Evolutionary conservation across 169 alveolate species (phyloP), one percentile per base, ranked within the genome.

Genomic region (Plasmodium relictum): DNA sequence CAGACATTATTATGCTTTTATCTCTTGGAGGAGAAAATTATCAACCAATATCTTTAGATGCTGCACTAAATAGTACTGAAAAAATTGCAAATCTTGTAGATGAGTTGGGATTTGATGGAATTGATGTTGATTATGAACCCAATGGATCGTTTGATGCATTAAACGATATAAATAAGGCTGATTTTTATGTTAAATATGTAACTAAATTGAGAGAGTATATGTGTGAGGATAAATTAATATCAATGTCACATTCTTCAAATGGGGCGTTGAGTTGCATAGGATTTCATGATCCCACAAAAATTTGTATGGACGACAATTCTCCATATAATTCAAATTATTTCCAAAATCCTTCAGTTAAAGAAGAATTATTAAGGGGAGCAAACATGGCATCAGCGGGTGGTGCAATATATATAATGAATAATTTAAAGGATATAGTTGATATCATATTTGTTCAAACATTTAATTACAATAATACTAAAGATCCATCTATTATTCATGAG

Each of bases 61-160:
- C 54, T n/a, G 54, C 73, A 24, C 31, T 65, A 65, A 65, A 65
- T 39, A 14, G 42, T n/a, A 22, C 37, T 24, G 73, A 65, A 9
- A 65, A 65, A 65, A n/a, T 65, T 26, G 73, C 73, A 65, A 31
- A 65, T 65, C 22, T 31, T 31, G 73, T 31, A 10, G 54, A 31
- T 65, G 73, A 65, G 31, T 65, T 65, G 37, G 73, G 54, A 39
- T 65, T 65, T 65, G 48, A 65, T 65, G 73, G 54, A 24, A n/a
- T 65, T 22, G 54, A 65, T 31, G 54, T 24, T 12, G 73, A 65
- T 65, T 65, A 65, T 20, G 48, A 65, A 41, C 54, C 73, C 8
- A 65, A 39, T 31, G 73, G 73, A n/a, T 65, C 54, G 10, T 65
- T 65, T 65, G 73, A 37, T n/a, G 39, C 16, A 4, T 37, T 65